phyloP scores from a whole-genome alignment of 805 yeast genomes.

The Myxozyma monticola region DNA sequence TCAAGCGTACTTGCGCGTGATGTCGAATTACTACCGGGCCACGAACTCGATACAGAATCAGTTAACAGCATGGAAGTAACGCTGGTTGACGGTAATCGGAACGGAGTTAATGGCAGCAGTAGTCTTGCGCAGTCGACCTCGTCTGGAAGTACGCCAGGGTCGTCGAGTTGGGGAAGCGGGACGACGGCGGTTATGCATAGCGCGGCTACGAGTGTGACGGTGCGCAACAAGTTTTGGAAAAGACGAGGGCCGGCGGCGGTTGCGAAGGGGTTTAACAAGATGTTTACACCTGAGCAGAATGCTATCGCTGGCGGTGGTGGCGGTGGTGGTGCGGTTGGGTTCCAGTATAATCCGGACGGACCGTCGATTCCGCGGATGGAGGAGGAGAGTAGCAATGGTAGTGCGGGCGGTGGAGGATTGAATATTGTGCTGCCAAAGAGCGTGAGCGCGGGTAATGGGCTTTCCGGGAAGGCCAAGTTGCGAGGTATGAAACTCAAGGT shows the following conservation, averaged over 20 bases:
- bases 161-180: not conserved
- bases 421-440: constrained; percentile 17
- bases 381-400: not conserved
- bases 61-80: not conserved
- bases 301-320: not conserved
- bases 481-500: constrained; percentile 16
- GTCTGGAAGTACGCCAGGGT: not conserved
- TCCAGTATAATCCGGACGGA: not conserved
- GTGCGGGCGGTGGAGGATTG: constrained; percentile 7
- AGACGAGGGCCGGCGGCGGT: constrained; percentile 41
- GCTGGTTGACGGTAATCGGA: not conserved
- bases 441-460: constrained; percentile 33
- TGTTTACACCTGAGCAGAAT: constrained; percentile 33
- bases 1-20: too few species aligned
- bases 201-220: not conserved
- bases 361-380: not conserved
- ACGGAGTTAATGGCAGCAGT: not conserved
- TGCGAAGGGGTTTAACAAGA: constrained; percentile 39
- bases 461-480: constrained; percentile 4
- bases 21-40: too few species aligned
- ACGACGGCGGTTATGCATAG: constrained; percentile 9
- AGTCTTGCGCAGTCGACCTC: not conserved
- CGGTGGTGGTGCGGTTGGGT: not conserved
- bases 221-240: constrained; percentile 36
- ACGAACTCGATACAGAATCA: too few species aligned